phyloP scores from a whole-genome alignment of 441 rosid genomes.

The Populus hybrid region DNA sequence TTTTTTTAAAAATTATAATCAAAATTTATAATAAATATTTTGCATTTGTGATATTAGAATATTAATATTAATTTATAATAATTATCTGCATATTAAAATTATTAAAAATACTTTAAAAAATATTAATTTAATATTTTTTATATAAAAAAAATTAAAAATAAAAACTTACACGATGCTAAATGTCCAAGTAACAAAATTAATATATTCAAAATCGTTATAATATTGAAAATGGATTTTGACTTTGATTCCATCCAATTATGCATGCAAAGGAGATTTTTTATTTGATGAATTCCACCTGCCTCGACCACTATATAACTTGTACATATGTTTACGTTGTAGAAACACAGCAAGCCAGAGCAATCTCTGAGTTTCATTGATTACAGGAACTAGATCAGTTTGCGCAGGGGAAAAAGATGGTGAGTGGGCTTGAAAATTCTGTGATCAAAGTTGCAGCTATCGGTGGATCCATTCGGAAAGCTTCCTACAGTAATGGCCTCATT shows the following conservation, averaged over 20 bases:
- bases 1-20: no score
- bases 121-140: no score
- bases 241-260: background rate
- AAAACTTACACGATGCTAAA: no score
- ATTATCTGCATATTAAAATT: no score
- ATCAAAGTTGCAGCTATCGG: background rate
- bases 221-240: background rate
- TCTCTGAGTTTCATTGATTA: background rate
- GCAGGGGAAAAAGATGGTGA: background rate
- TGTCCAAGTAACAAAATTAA: background rate
- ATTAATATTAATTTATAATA: no score
- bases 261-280: background rate
- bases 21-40: no score
- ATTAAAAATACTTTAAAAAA: no score
- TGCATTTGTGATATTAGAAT: no score
- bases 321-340: background rate
- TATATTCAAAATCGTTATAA: background rate
- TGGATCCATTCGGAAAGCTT: background rate
- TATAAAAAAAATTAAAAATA: no score
- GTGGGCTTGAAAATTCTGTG: background rate
- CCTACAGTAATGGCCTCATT: background rate
- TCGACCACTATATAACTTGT: background rate
- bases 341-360: background rate
- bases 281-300: background rate
- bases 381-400: background rate